Evolutionary conservation across 768 basidiomycete species (phyloP).

Genomic region (Polyporus arcularius): DNA sequence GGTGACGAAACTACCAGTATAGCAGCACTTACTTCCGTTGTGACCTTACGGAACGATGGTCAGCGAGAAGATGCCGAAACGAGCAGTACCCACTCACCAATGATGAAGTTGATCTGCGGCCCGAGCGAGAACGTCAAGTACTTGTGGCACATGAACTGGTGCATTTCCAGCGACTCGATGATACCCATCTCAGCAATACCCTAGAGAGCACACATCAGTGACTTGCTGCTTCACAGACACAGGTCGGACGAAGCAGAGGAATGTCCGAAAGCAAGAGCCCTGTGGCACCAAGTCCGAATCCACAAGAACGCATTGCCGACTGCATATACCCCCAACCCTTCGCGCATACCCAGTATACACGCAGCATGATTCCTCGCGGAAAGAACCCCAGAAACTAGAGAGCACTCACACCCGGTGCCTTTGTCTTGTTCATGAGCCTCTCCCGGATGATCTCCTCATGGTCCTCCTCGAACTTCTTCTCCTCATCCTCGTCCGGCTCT

Average conservation of each 20-base stretch:
- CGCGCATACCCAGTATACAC: too few relatives aligned
- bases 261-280: too few relatives aligned
- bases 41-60: slow-evolving; percentile 54
- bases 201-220: too few relatives aligned
- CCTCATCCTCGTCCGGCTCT: slow-evolving; percentile 50
- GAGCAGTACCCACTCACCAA: slow-evolving; percentile 51
- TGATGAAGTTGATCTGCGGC: slow-evolving; percentile 96
- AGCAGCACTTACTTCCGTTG: slow-evolving; percentile 71
- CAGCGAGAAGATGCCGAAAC: neutral
- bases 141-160: slow-evolving; percentile 96
- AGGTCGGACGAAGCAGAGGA: too few relatives aligned
- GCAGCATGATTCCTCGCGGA: too few relatives aligned
- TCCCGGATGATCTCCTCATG: slow-evolving; percentile 58
- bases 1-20: neutral
- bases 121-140: slow-evolving; percentile 83
- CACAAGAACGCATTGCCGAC: too few relatives aligned
- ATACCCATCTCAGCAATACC: slow-evolving; percentile 84
- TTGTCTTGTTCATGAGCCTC: slow-evolving; percentile 47
- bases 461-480: slow-evolving; percentile 65
- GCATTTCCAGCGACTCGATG: slow-evolving; percentile 82
- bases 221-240: too few relatives aligned
- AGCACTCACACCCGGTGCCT: slow-evolving; percentile 47
- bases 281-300: too few relatives aligned
- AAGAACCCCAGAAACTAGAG: too few relatives aligned
- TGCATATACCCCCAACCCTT: too few relatives aligned